phyloP scores from a whole-genome alignment of 495 filamentous ascomycete genomes.

The Penicillium roqueforti region DNA sequence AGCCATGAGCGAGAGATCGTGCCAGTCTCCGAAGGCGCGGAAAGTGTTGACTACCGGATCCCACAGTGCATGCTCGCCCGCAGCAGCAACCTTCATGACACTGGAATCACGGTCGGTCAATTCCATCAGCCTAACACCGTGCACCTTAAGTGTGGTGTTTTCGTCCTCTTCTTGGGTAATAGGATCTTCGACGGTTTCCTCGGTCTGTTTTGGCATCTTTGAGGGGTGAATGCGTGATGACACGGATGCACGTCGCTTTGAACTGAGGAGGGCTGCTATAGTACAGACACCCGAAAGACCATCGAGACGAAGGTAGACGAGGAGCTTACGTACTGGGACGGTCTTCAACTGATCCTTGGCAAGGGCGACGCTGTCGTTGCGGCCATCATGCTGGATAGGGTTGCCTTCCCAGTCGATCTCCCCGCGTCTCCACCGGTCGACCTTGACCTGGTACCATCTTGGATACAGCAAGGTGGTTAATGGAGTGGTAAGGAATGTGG shows the following conservation, averaged over 20 bases:
- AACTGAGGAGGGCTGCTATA: conserved; percentile 67
- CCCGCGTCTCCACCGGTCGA: conserved; percentile 83
- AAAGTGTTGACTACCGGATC: conserved; percentile 94
- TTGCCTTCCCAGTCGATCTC: conserved; percentile 94
- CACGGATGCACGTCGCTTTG: conserved; percentile 16
- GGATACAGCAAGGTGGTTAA: conserved; percentile 76
- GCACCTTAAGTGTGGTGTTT: conserved; percentile 61
- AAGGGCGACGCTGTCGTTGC: conserved; percentile 32
- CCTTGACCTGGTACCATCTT: conserved; percentile 83
- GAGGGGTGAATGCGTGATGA: conserved; percentile 47
- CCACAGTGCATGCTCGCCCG: conserved; percentile 67
- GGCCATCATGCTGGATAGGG: conserved; percentile 37
- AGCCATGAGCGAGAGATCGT: conserved; percentile 79
- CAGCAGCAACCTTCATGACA: conserved; percentile 88
- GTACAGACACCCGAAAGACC: conserved; percentile 84
- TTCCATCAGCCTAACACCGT: conserved; percentile 81
- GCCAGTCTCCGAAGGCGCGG: conserved; percentile 77
- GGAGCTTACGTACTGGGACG: conserved; percentile 42
- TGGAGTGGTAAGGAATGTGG: conserved; percentile 88
- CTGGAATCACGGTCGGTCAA: conserved; percentile 90
- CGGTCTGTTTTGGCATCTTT: conserved; percentile 27
- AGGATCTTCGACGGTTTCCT: conserved; percentile 30
- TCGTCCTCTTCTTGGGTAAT: conserved; percentile 20
- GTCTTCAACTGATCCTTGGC: conserved; percentile 44
- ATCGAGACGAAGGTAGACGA: conserved; percentile 79